These are phyloP conservation scores for Kluyveromyces sp. DNA, from an alignment of 1,139 yeast genomes.

Conservation along the genomic window DNA sequence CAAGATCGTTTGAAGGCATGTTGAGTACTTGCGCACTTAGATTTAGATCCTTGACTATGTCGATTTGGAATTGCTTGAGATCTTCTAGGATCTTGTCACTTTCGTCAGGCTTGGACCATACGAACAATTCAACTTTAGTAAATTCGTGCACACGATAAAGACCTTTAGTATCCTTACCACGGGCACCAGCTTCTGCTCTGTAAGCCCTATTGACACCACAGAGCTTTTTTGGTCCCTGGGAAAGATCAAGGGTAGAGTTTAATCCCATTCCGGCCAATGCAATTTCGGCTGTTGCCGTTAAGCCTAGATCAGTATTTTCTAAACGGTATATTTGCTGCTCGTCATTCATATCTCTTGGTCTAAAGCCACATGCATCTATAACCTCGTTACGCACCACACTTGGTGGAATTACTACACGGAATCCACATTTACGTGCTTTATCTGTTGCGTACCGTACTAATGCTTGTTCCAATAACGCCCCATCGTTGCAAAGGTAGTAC, in stretches of 20 bases:
- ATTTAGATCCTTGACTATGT: constrained; percentile 59
- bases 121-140: constrained; percentile 90
- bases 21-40: constrained; percentile 72
- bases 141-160: constrained; percentile 94
- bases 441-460: constrained; percentile 69
- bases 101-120: constrained; percentile 50
- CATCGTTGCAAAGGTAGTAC: constrained; percentile 80
- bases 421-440: constrained; percentile 61
- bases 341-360: constrained; percentile 82
- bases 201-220: constrained; percentile 86
- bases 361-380: constrained; percentile 87
- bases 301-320: constrained; percentile 43
- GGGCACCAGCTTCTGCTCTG: constrained; percentile 96
- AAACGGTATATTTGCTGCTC: constrained; percentile 80
- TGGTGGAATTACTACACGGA: constrained; percentile 71
- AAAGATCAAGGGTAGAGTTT: constrained; percentile 33
- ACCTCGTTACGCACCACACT: constrained; percentile 73
- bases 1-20: constrained; percentile 88
- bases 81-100: constrained; percentile 51
- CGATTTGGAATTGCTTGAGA: constrained; percentile 56
- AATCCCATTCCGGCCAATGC: constrained; percentile 74
- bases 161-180: constrained; percentile 90
- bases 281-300: constrained; percentile 94
- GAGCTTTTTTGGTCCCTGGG: constrained; percentile 36
- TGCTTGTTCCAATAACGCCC: constrained; percentile 87